Conservation (phyloP, 169 alveolate species). For the Neospora caninum region DNA sequence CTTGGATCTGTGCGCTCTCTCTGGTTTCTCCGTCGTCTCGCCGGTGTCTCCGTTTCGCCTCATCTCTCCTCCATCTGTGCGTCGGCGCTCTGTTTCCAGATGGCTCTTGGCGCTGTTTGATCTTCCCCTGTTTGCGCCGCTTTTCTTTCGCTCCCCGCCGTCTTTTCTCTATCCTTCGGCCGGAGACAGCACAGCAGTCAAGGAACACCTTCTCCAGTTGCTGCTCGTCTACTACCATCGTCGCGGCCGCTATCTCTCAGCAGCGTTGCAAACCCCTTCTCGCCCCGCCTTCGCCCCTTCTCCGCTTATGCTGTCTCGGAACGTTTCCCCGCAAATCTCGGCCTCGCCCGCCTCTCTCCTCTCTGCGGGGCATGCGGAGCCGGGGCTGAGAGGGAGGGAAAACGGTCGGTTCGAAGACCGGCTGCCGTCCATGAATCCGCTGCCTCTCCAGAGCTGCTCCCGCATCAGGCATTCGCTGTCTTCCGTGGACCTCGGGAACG, state of each 20-base stretch:
- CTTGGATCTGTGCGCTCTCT: too few species aligned
- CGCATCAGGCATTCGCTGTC: too few species aligned
- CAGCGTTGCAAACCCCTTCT: background rate
- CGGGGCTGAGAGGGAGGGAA: too few species aligned
- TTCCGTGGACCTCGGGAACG: too few species aligned
- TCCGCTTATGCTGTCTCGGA: background rate
- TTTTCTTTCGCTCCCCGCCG: conserved; percentile 37
- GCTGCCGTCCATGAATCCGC: too few species aligned
- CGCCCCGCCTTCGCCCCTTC: background rate
- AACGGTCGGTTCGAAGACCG: too few species aligned
- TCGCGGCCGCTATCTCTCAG: conserved; percentile 22
- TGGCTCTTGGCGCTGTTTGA: conserved; percentile 41
- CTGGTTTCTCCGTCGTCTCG: background rate
- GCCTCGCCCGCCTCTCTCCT: background rate
- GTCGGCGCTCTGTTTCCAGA: background rate
- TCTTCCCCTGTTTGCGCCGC: conserved; percentile 27
- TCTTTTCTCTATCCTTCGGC: conserved; percentile 42
- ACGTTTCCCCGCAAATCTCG: background rate
- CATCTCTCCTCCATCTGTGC: background rate
- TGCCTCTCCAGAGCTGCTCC: too few species aligned
- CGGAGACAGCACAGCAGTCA: conserved; percentile 36
- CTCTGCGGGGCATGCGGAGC: too few species aligned
- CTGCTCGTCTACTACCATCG: conserved; percentile 51
- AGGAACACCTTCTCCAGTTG: conserved; percentile 52
- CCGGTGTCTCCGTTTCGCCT: background rate